Base-by-base conservation (phyloP, 1,284 basidiomycete genomes). In the Ceratobasidium sp. region DNA sequence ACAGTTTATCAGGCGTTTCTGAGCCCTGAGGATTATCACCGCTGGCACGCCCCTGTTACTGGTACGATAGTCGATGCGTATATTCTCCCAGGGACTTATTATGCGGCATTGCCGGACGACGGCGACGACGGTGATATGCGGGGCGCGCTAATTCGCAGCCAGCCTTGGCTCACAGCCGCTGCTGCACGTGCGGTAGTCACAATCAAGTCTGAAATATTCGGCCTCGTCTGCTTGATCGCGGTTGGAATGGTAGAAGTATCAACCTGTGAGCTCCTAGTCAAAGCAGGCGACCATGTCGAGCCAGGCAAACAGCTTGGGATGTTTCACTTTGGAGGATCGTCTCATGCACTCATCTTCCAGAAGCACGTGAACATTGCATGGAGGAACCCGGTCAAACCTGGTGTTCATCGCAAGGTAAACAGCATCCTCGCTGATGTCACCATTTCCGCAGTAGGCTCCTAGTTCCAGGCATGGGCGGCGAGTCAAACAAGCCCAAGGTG, bases 161-260 rank as follows among this genome's bases (percentile, higher is more conserved):
- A 87, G 80, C 85, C 85, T 77, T 87, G 85, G 81, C 81, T 83
- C 76, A 84, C 86, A 72, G 78, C 83, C 76, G 82, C 86, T 26
- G 86, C 87, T 0, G 86, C 90, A 12, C 87, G 90, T 40, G 85
- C 85, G 0, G 82, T 91, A 70, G 86, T 91, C 64, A 89, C 88
- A 80, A 91, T 91, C 83, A 82, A 89, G 77, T 85, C 89, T 28
- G 86, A 88, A 0, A 82, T 84, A 46, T 88, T 90, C 58, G 89
- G 90, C 0, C 80, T 89, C 73, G 85, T 33, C 33, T 33, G 33
- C 33, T 88, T 91, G 81, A 84, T 90, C 9, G 87, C 83, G 0
- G 85, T 91, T 39, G 90, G 90, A 0, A 90, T 91, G 89, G 86
- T 84, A 0, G 90, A 91, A 82, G 86, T 91, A 0, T 90, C 90